Base-by-base conservation (phyloP, 768 basidiomycete species). In the Lactifluus volemus region DNA sequence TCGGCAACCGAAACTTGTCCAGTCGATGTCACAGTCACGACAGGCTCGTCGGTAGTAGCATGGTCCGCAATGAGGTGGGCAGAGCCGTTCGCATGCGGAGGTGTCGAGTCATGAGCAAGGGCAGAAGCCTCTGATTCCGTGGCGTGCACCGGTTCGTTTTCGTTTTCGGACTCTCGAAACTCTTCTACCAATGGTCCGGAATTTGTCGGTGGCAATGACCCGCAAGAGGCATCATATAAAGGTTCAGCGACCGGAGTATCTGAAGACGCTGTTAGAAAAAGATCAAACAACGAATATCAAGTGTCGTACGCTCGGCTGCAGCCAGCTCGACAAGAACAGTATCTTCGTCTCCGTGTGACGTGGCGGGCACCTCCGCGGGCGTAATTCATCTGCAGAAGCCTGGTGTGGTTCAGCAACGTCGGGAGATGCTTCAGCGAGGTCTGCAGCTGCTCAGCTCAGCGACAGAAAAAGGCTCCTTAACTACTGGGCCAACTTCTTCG, bases 281-380 rank as follows among this genome's bases (percentile, higher is more conserved):
- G 30, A 15, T 12, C n/a, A 15, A 12, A 10, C 44, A 53, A 39
- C n/a, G n/a, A 17, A 19, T 42, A 15, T 12, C 8, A 41, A 49
- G 39, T 17, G n/a, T 6, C 56, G 48, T 53, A 62, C 61, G n/a
- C 19, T 62, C 56, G 52, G 21, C 25, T 21, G 45, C 25, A 44
- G 39, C 39, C 21, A 25, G 25, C 39, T 55, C 49, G n/a, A 29
- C 29, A 19, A 48, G 34, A 2, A 17, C 15, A 9, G 8, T 36
- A 32, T 19, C 10, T 50, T 39, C 53, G 5, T 55, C 59, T 19
- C 38, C 48, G 11, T 32, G 29, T 15, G 53, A 44, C 25, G 59
- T 36, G 15, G 29, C 29, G 19, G 38, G 15, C 11, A 17, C 50
- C 15, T 32, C 41, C 36, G 42, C 21, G 19, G 30, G 15, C 5